Evolutionary conservation across 2,329 filamentous ascomycete genomes (phyloP).

Genomic region (Cladosporium sphaerospermum): DNA sequence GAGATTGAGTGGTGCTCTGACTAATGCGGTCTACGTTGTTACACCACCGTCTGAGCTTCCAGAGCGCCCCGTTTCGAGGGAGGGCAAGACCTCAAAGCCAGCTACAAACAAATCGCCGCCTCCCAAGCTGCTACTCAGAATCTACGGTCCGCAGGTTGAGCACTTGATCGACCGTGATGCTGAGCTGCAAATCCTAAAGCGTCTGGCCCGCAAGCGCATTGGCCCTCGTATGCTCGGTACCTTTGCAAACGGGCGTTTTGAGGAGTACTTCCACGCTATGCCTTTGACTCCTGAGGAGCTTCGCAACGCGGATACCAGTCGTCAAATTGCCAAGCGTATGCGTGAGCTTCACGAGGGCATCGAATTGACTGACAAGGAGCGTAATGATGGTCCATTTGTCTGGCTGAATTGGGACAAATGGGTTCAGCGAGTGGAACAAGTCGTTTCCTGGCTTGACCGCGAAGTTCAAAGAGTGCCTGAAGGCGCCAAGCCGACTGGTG

Average conservation of each 20-base stretch:
- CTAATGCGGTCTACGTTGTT: conserved; percentile 94
- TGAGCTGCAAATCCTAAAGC: conserved; percentile 77
- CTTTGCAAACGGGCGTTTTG: conserved; percentile 90
- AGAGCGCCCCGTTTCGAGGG: conserved; percentile 27
- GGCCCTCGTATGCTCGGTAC: conserved; percentile 86
- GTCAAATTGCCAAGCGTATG: conserved; percentile 96
- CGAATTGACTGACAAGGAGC: conserved; percentile 73
- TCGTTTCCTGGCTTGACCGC: conserved; percentile 53
- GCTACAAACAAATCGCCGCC: conserved; percentile 44
- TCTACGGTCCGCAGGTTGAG: conserved; percentile 92
- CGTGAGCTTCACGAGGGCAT: conserved; percentile 91
- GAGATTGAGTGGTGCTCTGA: conserved; percentile 82
- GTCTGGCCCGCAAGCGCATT: conserved; percentile 85
- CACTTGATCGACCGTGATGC: conserved; percentile 91
- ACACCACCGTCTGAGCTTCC: conserved; percentile 65
- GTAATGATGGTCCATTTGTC: conserved; percentile 70
- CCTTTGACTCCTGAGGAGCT: conserved; percentile 73
- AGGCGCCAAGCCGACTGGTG: conserved; percentile 34
- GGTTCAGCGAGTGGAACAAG: conserved; percentile 62
- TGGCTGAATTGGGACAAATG: conserved; percentile 95
- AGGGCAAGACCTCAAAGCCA: conserved; percentile 28
- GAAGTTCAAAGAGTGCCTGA: conserved; percentile 49
- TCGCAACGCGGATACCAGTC: conserved; percentile 73
- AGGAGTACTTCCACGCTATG: conserved; percentile 83
- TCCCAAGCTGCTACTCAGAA: conserved; percentile 74